phyloP scores from a whole-genome alignment of 2,329 filamentous ascomycete species.

The Xylariaceae sp. region DNA sequence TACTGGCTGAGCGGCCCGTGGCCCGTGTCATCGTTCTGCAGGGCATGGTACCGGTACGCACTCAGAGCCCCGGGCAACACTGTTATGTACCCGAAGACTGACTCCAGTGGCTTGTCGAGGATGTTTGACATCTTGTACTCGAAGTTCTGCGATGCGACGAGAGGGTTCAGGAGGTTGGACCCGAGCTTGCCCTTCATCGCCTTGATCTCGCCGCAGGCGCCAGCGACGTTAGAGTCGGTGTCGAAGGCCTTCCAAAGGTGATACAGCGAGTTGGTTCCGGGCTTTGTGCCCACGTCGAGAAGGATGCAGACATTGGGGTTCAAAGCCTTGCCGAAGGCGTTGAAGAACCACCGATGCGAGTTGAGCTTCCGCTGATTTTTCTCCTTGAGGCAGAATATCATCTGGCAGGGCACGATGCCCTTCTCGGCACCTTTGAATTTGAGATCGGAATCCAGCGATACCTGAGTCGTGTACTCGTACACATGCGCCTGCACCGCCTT shows the following conservation, averaged over 20 bases:
- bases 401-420: conserved; percentile 95
- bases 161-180: conserved; percentile 86
- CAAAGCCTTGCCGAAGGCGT: conserved; percentile 88
- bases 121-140: conserved; percentile 99
- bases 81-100: conserved; percentile 95
- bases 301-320: conserved; percentile 97
- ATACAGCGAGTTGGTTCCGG: conserved; percentile 87
- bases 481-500: conserved; percentile 95
- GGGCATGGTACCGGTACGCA: conserved; percentile 91
- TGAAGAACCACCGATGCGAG: conserved; percentile 99
- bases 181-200: conserved; percentile 87
- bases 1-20: conserved; percentile 94
- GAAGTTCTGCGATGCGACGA: conserved; percentile 96
- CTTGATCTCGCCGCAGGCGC: conserved; percentile 97
- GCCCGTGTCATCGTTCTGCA: conserved; percentile 96
- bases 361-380: conserved; percentile 98
- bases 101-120: conserved; percentile 95
- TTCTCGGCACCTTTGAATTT: conserved; percentile 99
- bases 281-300: conserved; percentile 93
- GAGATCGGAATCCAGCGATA: conserved; percentile 90
- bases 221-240: conserved; percentile 94
- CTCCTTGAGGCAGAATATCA: conserved; percentile 98
- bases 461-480: conserved; percentile 98
- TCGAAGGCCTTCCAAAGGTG: conserved; percentile 99
- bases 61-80: conserved; percentile 97